These are phyloP conservation scores for Calonectria pseudoreteaudii DNA, from an alignment of 2,329 filamentous ascomycete genomes.

Conservation along the genomic window DNA sequence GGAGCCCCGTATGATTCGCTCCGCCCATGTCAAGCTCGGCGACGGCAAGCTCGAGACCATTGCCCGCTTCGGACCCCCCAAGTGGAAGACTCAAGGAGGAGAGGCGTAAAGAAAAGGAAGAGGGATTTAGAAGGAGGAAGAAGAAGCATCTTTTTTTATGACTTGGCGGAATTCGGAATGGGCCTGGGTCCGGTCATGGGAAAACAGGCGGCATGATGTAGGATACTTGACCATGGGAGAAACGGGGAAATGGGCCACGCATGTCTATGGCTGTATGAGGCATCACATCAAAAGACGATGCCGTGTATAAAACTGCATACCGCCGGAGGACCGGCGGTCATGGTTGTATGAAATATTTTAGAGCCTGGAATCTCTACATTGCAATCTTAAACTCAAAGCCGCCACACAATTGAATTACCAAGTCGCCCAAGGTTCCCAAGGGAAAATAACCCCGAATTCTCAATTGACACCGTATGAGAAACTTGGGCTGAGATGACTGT, in stretches of 20 bases:
- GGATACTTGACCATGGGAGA: constrained; percentile 29
- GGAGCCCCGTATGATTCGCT: constrained; percentile 91
- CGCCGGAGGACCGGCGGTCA: constrained; percentile 32
- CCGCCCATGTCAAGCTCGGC: constrained; percentile 88
- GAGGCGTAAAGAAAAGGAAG: constrained; percentile 40
- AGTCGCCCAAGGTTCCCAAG: not conserved
- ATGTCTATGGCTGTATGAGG: constrained; percentile 25
- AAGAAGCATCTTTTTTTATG: not conserved
- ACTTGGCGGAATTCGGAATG: not conserved
- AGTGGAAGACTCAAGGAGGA: constrained; percentile 58
- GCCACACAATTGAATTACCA: not conserved
- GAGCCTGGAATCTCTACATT: constrained; percentile 35
- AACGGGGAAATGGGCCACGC: constrained; percentile 14
- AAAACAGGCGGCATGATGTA: constrained; percentile 28
- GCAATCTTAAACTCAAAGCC: constrained; percentile 4
- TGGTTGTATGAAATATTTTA: constrained; percentile 43
- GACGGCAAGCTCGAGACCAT: constrained; percentile 66
- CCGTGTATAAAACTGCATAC: constrained; percentile 42
- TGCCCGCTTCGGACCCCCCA: constrained; percentile 60
- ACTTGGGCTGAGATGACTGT: not conserved
- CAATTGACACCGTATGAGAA: not conserved
- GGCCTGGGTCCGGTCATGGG: not conserved
- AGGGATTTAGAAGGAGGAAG: not conserved
- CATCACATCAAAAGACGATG: constrained; percentile 34
- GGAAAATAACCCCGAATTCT: not conserved